Base-by-base conservation (phyloP, 208 protist genomes). In the Leptomonas pyrrhocoris region DNA sequence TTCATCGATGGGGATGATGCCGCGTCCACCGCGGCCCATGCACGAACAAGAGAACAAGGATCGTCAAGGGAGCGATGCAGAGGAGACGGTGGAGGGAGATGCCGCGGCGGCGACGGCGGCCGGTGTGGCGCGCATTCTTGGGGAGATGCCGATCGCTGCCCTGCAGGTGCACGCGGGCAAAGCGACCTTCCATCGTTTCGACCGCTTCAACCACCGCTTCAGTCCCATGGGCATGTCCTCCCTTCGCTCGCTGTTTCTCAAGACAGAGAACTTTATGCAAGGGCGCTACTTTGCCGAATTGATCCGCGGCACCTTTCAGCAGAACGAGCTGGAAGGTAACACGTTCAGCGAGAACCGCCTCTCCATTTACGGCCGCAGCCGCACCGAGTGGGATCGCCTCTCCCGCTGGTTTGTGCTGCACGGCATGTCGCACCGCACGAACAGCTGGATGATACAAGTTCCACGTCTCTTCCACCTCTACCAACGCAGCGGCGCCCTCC, bases 381-480 rank as follows among this genome's bases (percentile, higher is more conserved):
- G 36, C 31, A 42, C 66, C 21, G 92, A 97, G 73, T 97, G 93
- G 89, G 79, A 87, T 27, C 62, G 71, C 8, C 80, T 97, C 34
- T 79, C 90, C 34, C 53, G 74, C 18, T 97, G 93, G 90, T 87
- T 93, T 46, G 77, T 87, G 55, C 74, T 90, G 50, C 90, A 99
- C 76, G 79, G 89, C 34, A 81, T 99, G 73, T 88, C 87, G 31
- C 96, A 94, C 60, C 74, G 74, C 19, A 98, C 99, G 57, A 97
- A 98, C 58, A 75, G 94, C 28, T 99, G 98, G 98, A 90, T 99
- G 66, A 92, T 99, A 27, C 98, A 99, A 77, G 83, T 98, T 2
- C 97, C 96, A 9, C 83, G 97, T 6, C 81, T 98, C 56, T 97
- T 89, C 65, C 55, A 55, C 21, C 63, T 97, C 12, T 97, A 97